Evolutionary conservation across 345 rosid species (phyloP), one percentile per base, ranked within the genome.

Genomic region (Salix purpurea): DNA sequence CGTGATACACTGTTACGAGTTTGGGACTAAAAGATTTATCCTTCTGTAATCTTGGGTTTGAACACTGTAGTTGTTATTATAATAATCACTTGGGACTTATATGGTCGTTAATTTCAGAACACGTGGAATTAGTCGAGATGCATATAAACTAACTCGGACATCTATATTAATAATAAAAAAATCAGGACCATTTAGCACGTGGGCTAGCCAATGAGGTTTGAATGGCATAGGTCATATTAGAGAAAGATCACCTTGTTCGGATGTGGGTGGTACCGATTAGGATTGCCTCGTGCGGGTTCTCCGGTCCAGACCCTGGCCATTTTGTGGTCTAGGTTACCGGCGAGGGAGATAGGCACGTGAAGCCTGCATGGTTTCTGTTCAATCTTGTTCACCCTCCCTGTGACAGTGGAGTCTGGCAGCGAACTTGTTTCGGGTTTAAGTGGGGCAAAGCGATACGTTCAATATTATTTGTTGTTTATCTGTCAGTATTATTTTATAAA

Each of bases 181-280:
- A 32, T 36, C 37, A 36, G 37, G 37, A 79, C 70, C 71, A 52
- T 46, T 19, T 52, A 61, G 14, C 76, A 65, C 81, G 76, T 74
- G 81, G 74, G 73, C 44, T 18, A 62, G 2, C 65, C n/a, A 24
- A 2, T 61, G 30, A 18, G 15, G 32, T 4, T n/a, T 34, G 15
- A 7, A n/a, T 40, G 65, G 71, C 7, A 70, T 21, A 4, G 4
- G 9, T 40, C 52, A 26, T 16, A 5, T 6, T 19, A 48, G 54
- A 48, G 13, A 40, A 40, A 7, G 46, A 48, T 15, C 58, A 52
- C 8, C n/a, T 32, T 46, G 75, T 65, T 66, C 30, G 72, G 65
- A 52, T 65, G 76, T 77, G 71, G 72, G 80, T 52, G 61, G 75
- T 39, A 77, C 52, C 77, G 40, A 36, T 36, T 5, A 8, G 60